These are phyloP conservation scores for Erythrophleum ivorense DNA, from an alignment of 331 rosid genomes.

Conservation along the genomic window DNA sequence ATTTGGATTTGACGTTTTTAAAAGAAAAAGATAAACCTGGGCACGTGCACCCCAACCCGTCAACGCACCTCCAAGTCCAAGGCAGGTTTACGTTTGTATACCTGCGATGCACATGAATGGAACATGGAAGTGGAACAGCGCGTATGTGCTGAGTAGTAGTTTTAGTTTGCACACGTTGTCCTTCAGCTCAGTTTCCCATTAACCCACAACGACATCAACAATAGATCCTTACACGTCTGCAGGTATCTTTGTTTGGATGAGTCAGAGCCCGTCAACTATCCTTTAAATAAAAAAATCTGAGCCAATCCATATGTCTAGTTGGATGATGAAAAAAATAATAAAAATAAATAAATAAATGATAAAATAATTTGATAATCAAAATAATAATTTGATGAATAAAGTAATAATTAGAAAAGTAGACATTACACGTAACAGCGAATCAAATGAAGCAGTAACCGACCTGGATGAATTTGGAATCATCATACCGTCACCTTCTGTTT, in stretches of 20 bases:
- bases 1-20: neutral
- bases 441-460: too few species aligned
- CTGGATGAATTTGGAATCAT: neutral
- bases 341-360: too few species aligned
- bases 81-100: neutral
- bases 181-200: neutral
- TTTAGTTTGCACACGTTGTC: neutral
- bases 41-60: neutral
- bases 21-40: neutral
- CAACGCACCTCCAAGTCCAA: neutral
- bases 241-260: neutral
- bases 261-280: neutral
- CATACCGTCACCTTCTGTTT: neutral
- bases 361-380: too few species aligned
- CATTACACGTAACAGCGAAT: too few species aligned
- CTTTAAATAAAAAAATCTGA: too few species aligned
- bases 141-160: neutral
- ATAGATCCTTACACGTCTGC: neutral
- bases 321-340: too few species aligned
- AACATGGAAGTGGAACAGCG: neutral
- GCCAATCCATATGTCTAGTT: too few species aligned
- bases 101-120: neutral
- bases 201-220: neutral
- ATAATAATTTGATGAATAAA: too few species aligned
- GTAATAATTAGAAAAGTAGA: too few species aligned